phyloP scores from a whole-genome alignment of 2,329 filamentous ascomycete species.

The Xylariaceae sp. region DNA sequence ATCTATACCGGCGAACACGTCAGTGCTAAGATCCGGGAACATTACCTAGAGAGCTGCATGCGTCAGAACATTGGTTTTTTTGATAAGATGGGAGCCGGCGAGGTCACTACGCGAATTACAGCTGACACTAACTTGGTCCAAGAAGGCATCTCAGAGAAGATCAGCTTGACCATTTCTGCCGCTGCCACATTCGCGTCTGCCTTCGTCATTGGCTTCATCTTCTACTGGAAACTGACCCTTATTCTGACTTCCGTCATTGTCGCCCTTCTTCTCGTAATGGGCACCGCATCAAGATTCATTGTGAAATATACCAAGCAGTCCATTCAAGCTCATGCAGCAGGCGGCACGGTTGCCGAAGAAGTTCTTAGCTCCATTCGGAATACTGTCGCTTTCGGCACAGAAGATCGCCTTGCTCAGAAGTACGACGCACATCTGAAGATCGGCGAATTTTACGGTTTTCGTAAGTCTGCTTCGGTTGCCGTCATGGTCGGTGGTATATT shows the following conservation, averaged over 20 bases:
- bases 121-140: constrained; percentile 93
- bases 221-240: constrained; percentile 91
- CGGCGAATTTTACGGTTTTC: constrained; percentile 79
- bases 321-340: constrained; percentile 79
- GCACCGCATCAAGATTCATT: constrained; percentile 73
- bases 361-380: constrained; percentile 94
- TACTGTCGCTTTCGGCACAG: constrained; percentile 89
- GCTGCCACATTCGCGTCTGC: constrained; percentile 84
- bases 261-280: constrained; percentile 81
- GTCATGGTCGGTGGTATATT: constrained; percentile 87
- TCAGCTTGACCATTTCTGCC: constrained; percentile 77
- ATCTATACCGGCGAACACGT: constrained; percentile 87
- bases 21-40: constrained; percentile 77
- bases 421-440: constrained; percentile 78
- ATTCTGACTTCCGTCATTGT: constrained; percentile 85
- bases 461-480: constrained; percentile 74
- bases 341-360: constrained; percentile 90
- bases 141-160: constrained; percentile 91
- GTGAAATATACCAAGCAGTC: constrained; percentile 82
- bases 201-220: constrained; percentile 88
- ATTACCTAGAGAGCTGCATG: constrained; percentile 84
- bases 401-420: constrained; percentile 86
- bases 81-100: constrained; percentile 90
- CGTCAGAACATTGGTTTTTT: constrained; percentile 92
- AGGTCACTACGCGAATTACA: constrained; percentile 93